A percentile compares a stretch with the other conserved stretches of the same genome.
These are phyloP conservation scores for Kluyveromyces starmeri DNA, from an alignment of 805 yeast genomes.

Conservation along the genomic window DNA sequence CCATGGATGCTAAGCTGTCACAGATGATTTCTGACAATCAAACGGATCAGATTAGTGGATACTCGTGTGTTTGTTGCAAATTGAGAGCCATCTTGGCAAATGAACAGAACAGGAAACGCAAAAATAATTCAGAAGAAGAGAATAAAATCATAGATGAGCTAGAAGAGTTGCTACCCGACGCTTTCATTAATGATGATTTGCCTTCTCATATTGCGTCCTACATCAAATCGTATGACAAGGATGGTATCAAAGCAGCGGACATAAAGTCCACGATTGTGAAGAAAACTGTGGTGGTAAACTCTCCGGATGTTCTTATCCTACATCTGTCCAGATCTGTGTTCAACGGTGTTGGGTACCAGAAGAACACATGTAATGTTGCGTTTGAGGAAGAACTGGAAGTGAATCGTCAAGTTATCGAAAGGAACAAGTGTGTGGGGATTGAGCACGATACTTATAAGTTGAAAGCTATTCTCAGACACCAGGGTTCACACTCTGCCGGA, in stretches of 20 bases:
- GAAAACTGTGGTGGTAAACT: conserved; percentile 46
- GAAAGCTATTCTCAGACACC: conserved; percentile 70
- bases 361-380: conserved; percentile 66
- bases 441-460: conserved; percentile 43
- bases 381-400: conserved; percentile 53
- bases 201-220: conserved; percentile 40
- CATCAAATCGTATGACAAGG: conserved; percentile 38
- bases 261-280: conserved; percentile 62
- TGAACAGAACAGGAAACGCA: conserved; percentile 19
- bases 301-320: conserved; percentile 67
- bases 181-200: conserved; percentile 57
- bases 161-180: conserved; percentile 29
- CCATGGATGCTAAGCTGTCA: conserved; percentile 37
- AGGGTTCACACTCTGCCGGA: conserved; percentile 82
- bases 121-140: conserved; percentile 23
- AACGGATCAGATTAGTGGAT: conserved; percentile 65
- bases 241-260: conserved; percentile 35
- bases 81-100: conserved; percentile 34
- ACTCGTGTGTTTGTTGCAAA: conserved; percentile 71
- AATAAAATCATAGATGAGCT: conserved; percentile 29
- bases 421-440: conserved; percentile 12
- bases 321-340: conserved; percentile 82
- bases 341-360: conserved; percentile 52
- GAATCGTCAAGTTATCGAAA: conserved; percentile 29
- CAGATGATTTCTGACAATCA: conserved; percentile 49